Conservation (phyloP, 768 basidiomycete species). For the Glaciozyma antarctica region DNA sequence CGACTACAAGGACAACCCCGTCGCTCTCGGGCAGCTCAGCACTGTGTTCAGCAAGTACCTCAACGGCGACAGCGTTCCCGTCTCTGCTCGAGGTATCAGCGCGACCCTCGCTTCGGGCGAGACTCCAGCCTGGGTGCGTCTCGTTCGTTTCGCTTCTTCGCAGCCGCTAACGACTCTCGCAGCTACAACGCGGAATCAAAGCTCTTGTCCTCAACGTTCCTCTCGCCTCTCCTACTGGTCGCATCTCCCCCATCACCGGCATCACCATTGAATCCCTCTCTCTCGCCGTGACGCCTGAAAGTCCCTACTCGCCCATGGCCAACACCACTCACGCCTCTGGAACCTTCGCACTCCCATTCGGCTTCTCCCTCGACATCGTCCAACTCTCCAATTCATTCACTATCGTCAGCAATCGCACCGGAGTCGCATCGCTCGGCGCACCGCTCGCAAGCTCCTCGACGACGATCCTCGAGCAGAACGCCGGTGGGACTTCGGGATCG, state of each 20-base stretch:
- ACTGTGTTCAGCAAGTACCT: conserved; percentile 62
- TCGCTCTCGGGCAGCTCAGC: conserved; percentile 48
- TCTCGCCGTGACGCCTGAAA: conserved; percentile 49
- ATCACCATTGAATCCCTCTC: conserved; percentile 56
- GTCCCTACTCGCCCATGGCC: conserved; percentile 53
- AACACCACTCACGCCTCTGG: conserved; percentile 54
- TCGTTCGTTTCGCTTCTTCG: too few relatives aligned
- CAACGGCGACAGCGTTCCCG: conserved; percentile 54
- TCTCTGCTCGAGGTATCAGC: conserved; percentile 54
- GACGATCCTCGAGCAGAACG: conserved; percentile 48
- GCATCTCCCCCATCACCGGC: conserved; percentile 55
- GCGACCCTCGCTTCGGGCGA: conserved; percentile 53
- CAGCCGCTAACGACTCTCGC: conserved; percentile 44
- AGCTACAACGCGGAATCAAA: conserved; percentile 56
- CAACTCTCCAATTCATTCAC: conserved; percentile 58
- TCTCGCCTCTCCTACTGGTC: conserved; percentile 43
- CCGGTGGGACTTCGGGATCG: conserved; percentile 54
- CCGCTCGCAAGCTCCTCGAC: conserved; percentile 51
- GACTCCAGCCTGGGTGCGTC: too few relatives aligned
- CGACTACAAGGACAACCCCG: conserved; percentile 43
- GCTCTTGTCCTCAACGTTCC: conserved; percentile 54
- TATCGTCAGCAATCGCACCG: conserved; percentile 49
- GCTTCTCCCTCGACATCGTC: conserved; percentile 50
- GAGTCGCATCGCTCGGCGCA: conserved; percentile 57
- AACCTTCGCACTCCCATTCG: conserved; percentile 58